These are phyloP conservation scores for Rosa hybrid DNA, from an alignment of 331 rosid species.

Conservation along the genomic window DNA sequence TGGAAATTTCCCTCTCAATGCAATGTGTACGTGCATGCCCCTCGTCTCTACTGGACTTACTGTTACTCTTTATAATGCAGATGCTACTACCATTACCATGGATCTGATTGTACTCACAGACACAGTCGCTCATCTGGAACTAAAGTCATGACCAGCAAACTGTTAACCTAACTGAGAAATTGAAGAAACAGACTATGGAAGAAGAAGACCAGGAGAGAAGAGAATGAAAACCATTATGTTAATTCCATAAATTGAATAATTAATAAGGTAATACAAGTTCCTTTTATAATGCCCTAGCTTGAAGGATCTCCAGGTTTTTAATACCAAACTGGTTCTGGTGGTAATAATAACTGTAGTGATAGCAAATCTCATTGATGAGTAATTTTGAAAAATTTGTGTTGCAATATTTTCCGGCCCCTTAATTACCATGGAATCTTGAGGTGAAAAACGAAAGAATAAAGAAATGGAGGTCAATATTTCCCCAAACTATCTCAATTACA, in stretches of 20 bases:
- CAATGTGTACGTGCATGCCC: background rate
- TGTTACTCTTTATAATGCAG: background rate
- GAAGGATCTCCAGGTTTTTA: background rate
- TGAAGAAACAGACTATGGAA: background rate
- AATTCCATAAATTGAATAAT: background rate
- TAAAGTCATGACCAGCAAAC: background rate
- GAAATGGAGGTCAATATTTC: too few relatives aligned
- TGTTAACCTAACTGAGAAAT: background rate
- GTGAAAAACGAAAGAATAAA: background rate
- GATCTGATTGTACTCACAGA: background rate
- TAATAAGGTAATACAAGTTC: background rate
- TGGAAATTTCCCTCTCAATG: background rate
- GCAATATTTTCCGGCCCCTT: background rate
- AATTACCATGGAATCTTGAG: too few relatives aligned
- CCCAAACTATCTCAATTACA: background rate
- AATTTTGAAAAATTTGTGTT: background rate
- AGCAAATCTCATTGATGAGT: background rate
- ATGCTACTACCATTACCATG: background rate
- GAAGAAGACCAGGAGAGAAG: background rate
- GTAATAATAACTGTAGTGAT: background rate
- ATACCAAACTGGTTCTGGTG: background rate
- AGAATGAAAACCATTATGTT: background rate
- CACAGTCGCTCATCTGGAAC: background rate
- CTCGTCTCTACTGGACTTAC: background rate
- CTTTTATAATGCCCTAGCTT: background rate